Evolutionary conservation across 2,329 filamentous ascomycete genomes (phyloP), one percentile per base, ranked within the genome.

Genomic region (Aspergillus fumigatus): DNA sequence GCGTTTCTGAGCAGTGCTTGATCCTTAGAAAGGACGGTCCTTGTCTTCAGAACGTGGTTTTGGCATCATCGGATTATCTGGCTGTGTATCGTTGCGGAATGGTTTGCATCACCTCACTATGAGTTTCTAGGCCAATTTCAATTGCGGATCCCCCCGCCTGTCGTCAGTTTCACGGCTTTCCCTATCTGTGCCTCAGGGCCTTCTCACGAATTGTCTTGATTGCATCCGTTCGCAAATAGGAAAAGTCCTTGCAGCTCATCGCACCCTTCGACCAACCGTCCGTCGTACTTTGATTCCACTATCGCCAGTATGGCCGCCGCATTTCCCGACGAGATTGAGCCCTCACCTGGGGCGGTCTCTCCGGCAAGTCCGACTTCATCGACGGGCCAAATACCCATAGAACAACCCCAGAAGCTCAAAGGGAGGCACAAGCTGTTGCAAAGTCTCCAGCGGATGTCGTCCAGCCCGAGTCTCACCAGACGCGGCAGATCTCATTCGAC

Each of bases 391-490:
- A 73, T 74, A 14, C 70, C 75, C 3, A 58, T 73, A 51, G 75
- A 75, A 29, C 73, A 72, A 41, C 75, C 73, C 3, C 79, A 77
- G 26, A 90, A 88, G 73, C 78, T 83, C 55, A 91, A 87, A 70
- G 83, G 85, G 53, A 84, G 88, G 49, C 84, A 87, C 65, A 84
- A 87, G 57, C 74, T 96, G 35, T 78, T 95, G 19, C 85, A 86
- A 60, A 85, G 87, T 32, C 81, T 96, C 50, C 88, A 93, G 60
- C 87, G 90, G 56, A 93, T 95, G 67, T 87, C 89, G 10, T 96
- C 91, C 0, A 90, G 88, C 6, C 87, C 89, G 1, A 89, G 88
- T 17, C 76, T 96, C 51, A 79, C 82, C 43, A 83, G 83, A 56
- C 73, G 86, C 53, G 82, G 85, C 55, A 84, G 88, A 57, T 78